Base-by-base conservation (phyloP, 176 grass and related monocot genomes). In the Ensete glaucum region DNA sequence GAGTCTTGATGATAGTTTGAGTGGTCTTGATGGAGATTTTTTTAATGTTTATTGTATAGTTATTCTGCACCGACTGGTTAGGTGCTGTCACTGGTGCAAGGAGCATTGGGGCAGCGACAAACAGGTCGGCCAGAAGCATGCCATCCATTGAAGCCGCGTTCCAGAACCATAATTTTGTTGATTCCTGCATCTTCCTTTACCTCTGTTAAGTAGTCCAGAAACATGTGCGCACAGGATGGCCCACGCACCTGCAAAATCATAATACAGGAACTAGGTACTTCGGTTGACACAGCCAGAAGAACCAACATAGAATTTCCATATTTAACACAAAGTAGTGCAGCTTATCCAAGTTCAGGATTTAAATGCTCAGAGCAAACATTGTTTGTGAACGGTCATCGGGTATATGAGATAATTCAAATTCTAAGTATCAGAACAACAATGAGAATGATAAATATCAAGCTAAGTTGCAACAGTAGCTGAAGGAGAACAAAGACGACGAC, bases 91-190 rank as follows among this genome's bases (percentile, higher is more conserved):
- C 54, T 77, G 73, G 89, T 96, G 87, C 93, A 96, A 50, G 87
- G 83, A 67, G 79, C 67, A 1, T 85, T 78, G 55, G 80, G 92
- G 81, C 89, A 96, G 72, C 77, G 77, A 80, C 93, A 96, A 72
- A 96, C 79, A 27, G 89, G 81, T 49, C 59, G 88, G 22, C 89
- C 87, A 25, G 85, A 87, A 80, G 62, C 53, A 23, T 92, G 85
- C 93, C 93, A 96, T 72, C 89, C 93, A 67, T 92, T 88, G 73
- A 92, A 96, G 63, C 93, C 93, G 77, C 55, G 85, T 54, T 92
- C 93, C 53, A 96, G 84, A 85, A 96, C 81, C 79, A 84, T 56
- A 69, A 96, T 76, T 25, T 81, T 90, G 74, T 88, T 90, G 77
- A 88, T 21, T 3, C 48, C 83, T 2, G 73, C 27, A 57, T 85